Evolutionary conservation across 345 rosid species (phyloP).

Genomic region (Passiflora organensis): DNA sequence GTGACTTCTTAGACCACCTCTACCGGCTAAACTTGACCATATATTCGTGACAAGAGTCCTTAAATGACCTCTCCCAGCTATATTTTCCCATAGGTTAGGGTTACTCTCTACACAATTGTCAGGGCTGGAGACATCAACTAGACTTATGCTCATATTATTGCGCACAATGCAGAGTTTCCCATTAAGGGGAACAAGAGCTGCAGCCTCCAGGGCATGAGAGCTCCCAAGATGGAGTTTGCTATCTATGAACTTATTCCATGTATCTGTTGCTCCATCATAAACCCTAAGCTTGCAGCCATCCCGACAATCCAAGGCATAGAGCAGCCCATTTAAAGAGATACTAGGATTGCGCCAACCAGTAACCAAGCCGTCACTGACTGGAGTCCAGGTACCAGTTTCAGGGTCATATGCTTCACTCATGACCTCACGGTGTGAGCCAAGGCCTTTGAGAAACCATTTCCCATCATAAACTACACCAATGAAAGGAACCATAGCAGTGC

Average conservation of each 20-base stretch:
- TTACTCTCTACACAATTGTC: constrained; percentile 54
- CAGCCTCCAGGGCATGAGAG: constrained; percentile 82
- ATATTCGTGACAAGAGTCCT: constrained; percentile 70
- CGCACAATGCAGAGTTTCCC: constrained; percentile 87
- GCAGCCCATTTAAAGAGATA: constrained; percentile 63
- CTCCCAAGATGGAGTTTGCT: constrained; percentile 86
- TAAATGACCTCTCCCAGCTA: constrained; percentile 72
- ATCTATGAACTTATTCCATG: constrained; percentile 84
- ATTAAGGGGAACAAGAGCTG: constrained; percentile 78
- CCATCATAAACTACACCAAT: constrained; percentile 84
- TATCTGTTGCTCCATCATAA: constrained; percentile 60
- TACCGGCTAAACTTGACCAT: constrained; percentile 89
- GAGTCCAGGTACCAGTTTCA: constrained; percentile 60
- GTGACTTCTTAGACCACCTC: constrained; percentile 76
- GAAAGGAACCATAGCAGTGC: constrained; percentile 96
- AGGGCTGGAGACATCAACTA: constrained; percentile 79
- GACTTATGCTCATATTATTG: constrained; percentile 92
- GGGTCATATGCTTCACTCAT: constrained; percentile 92
- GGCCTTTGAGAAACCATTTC: constrained; percentile 91
- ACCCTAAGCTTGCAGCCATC: constrained; percentile 90
- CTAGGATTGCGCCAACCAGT: constrained; percentile 94
- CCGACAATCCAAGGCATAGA: constrained; percentile 81
- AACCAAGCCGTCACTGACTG: constrained; percentile 79
- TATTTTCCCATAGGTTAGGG: constrained; percentile 83
- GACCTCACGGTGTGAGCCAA: constrained; percentile 79